Conservation (phyloP, 352 stramenopile species). For the Thraustochytrium striatum region DNA sequence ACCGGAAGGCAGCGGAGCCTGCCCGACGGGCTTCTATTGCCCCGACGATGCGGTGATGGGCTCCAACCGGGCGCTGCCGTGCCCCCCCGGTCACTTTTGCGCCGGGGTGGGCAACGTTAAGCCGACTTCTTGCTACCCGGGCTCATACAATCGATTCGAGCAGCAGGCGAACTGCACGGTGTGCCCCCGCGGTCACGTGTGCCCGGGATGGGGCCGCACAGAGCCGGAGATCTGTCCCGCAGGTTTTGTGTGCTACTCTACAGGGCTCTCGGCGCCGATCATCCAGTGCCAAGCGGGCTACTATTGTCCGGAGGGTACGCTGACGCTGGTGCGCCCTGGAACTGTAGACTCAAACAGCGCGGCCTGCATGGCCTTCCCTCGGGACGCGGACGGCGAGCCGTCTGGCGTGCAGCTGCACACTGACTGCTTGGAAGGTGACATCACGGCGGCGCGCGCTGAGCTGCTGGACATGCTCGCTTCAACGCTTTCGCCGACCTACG, state of each 20-base stretch:
- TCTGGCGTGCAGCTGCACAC: not conserved
- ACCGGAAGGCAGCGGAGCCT: slow-evolving; percentile 86
- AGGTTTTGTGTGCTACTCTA: slow-evolving; percentile 90
- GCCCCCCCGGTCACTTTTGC: slow-evolving; percentile 85
- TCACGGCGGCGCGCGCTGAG: slow-evolving; percentile 10
- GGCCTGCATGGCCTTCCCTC: slow-evolving; percentile 33
- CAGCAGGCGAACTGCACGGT: slow-evolving; percentile 85
- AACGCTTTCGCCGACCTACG: slow-evolving; percentile 35
- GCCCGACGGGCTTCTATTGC: slow-evolving; percentile 90
- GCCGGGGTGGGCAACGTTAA: slow-evolving; percentile 87
- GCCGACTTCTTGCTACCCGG: slow-evolving; percentile 81
- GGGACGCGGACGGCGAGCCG: not conserved
- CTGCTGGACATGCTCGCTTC: slow-evolving; percentile 28
- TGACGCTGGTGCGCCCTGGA: slow-evolving; percentile 53
- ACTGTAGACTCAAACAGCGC: not conserved
- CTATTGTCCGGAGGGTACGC: slow-evolving; percentile 84
- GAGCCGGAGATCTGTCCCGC: slow-evolving; percentile 76
- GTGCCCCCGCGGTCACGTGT: slow-evolving; percentile 88
- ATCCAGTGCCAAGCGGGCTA: slow-evolving; percentile 89
- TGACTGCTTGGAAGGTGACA: slow-evolving; percentile 12
- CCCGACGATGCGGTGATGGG: slow-evolving; percentile 60
- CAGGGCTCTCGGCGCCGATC: slow-evolving; percentile 77
- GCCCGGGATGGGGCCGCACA: slow-evolving; percentile 72
- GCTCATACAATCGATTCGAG: slow-evolving; percentile 79
- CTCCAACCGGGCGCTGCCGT: slow-evolving; percentile 75